A percentile compares a stretch with the other conserved stretches of the same genome.
Evolutionary conservation across 768 basidiomycete genomes (phyloP).

Genomic region (Cystofilobasidium bisporidii): DNA sequence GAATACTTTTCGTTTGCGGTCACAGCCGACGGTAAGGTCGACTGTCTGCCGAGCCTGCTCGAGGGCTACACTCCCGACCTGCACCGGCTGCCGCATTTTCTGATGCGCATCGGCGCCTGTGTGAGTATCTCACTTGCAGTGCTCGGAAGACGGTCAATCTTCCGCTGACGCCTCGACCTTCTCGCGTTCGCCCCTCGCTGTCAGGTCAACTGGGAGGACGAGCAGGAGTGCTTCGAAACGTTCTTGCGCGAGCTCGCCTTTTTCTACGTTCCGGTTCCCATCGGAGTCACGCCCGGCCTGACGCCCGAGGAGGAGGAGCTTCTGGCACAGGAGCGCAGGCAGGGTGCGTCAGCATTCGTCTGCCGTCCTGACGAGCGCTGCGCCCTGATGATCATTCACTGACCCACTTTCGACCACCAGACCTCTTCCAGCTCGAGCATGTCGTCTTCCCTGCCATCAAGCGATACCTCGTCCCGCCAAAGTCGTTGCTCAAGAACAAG

Average conservation of each 20-base stretch:
- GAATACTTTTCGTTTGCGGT: constrained; percentile 85
- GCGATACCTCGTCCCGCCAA: constrained; percentile 59
- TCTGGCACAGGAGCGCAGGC: constrained; percentile 9
- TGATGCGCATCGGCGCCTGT: constrained; percentile 87
- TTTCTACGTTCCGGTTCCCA: constrained; percentile 68
- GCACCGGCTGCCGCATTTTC: constrained; percentile 75
- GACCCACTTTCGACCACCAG: not conserved
- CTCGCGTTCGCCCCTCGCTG: too few species aligned
- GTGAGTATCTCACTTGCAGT: constrained; percentile 43
- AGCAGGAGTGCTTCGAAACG: constrained; percentile 71
- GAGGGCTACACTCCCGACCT: constrained; percentile 83
- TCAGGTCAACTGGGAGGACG: constrained; percentile 84
- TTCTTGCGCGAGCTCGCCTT: constrained; percentile 83
- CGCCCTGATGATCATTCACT: not conserved
- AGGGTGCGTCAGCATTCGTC: constrained; percentile 14
- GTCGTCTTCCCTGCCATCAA: constrained; percentile 78
- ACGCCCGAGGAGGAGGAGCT: constrained; percentile 44
- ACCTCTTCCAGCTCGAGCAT: constrained; percentile 76
- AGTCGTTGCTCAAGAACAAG: constrained; percentile 53
- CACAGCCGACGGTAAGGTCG: constrained; percentile 52
- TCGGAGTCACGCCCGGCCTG: constrained; percentile 5
- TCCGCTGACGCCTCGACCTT: not conserved
- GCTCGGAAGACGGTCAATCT: too few species aligned
- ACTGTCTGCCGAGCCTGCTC: constrained; percentile 69
- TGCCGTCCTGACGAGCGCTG: too few species aligned